Conservation (phyloP, 495 filamentous ascomycete genomes). For the Penicillium macrosclerotiorum region DNA sequence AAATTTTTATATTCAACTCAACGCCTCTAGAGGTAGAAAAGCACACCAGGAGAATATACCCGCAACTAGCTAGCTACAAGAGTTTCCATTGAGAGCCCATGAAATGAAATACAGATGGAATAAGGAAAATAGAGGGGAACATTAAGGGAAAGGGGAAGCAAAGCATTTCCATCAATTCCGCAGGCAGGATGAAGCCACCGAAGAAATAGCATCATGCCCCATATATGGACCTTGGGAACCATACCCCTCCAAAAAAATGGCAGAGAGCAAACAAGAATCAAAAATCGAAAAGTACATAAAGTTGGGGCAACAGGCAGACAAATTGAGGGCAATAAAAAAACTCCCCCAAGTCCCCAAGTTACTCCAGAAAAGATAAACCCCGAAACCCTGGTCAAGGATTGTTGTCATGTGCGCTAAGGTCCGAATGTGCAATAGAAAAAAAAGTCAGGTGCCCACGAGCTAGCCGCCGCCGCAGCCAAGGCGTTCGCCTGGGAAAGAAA, state of each 20-base stretch:
- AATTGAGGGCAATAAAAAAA: slow-evolving; percentile 5
- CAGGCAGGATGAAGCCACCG: neutral
- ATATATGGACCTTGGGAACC: no score
- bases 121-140: slow-evolving; percentile 15
- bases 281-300: slow-evolving; percentile 3
- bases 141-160: slow-evolving; percentile 12
- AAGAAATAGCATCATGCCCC: neutral
- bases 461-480: neutral
- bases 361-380: neutral
- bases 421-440: slow-evolving; percentile 9
- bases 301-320: slow-evolving; percentile 3
- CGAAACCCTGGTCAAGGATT: neutral
- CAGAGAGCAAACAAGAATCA: neutral
- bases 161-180: slow-evolving; percentile 1
- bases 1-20: neutral
- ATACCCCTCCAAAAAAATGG: no score
- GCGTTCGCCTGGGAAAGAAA: slow-evolving; percentile 14
- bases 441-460: neutral
- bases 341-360: slow-evolving; percentile 11
- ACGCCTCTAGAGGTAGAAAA: neutral
- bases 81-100: slow-evolving; percentile 18
- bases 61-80: slow-evolving; percentile 11
- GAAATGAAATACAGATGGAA: slow-evolving; percentile 22
- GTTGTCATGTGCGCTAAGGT: slow-evolving; percentile 11
- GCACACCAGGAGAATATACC: slow-evolving; percentile 1